Percentiles rank a stretch among this genome's conserved stretches.
Evolutionary conservation across 1,139 yeast genomes (phyloP).

Genomic region (Pichia norvegensis): DNA sequence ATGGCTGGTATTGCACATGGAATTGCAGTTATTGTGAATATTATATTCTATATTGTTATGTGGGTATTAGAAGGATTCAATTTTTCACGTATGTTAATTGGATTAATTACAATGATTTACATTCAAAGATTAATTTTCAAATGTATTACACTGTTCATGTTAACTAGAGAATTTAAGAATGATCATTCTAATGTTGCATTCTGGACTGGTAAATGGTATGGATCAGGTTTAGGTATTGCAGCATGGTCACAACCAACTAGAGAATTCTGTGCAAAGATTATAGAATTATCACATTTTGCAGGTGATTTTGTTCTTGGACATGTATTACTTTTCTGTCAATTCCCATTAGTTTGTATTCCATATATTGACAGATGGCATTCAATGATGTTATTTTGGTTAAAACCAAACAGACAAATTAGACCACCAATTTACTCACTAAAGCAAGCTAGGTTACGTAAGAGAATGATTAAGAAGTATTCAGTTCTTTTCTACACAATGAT

Average conservation of each 20-base stretch:
- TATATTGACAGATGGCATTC: slow-evolving; percentile 97
- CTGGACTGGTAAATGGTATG: slow-evolving; percentile 99
- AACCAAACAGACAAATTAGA: slow-evolving; percentile 95
- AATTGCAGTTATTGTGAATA: slow-evolving; percentile 76
- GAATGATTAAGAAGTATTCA: slow-evolving; percentile 96
- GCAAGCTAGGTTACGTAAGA: slow-evolving; percentile 94
- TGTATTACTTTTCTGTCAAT: slow-evolving; percentile 74
- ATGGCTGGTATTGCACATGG: slow-evolving; percentile 98
- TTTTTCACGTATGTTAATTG: slow-evolving; percentile 80
- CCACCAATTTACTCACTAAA: slow-evolving; percentile 97
- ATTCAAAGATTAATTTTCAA: slow-evolving; percentile 85
- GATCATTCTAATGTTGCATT: slow-evolving; percentile 96
- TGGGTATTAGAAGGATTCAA: slow-evolving; percentile 95
- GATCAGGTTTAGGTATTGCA: slow-evolving; percentile 89
- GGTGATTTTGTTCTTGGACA: slow-evolving; percentile 96
- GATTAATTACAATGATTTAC: slow-evolving; percentile 77
- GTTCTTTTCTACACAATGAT: slow-evolving; percentile 69
- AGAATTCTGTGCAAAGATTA: slow-evolving; percentile 89
- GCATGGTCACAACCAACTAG: slow-evolving; percentile 95
- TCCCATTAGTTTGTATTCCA: slow-evolving; percentile 82
- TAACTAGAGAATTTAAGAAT: slow-evolving; percentile 96
- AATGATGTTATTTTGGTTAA: slow-evolving; percentile 96
- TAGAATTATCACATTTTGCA: slow-evolving; percentile 92
- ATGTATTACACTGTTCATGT: slow-evolving; percentile 64
- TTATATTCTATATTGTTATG: slow-evolving; percentile 85